phyloP scores from a whole-genome alignment of 2,329 filamentous ascomycete species.

The Bipolaris zeicola region DNA sequence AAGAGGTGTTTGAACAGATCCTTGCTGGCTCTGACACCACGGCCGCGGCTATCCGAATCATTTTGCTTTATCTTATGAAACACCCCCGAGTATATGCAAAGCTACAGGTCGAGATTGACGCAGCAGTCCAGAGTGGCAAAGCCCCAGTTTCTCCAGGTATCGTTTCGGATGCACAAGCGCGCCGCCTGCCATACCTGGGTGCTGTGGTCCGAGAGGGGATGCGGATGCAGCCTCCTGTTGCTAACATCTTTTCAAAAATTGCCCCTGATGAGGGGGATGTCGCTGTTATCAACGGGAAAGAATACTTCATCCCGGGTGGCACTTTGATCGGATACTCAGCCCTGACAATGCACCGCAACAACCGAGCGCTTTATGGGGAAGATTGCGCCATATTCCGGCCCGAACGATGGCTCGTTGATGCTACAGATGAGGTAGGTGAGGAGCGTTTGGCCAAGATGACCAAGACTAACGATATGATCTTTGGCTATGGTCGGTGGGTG shows the following conservation, averaged over 20 bases:
- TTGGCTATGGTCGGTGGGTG: slow-evolving; percentile 45
- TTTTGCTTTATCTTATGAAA: slow-evolving; percentile 60
- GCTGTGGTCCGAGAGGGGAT: slow-evolving; percentile 57
- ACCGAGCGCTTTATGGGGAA: slow-evolving; percentile 37
- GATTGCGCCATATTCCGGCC: slow-evolving; percentile 57
- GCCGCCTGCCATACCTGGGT: slow-evolving; percentile 52
- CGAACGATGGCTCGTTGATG: slow-evolving; percentile 55
- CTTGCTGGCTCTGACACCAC: slow-evolving; percentile 65
- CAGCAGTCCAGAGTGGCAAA: slow-evolving; percentile 46
- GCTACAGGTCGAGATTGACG: slow-evolving; percentile 56
- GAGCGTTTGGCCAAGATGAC: slow-evolving; percentile 40
- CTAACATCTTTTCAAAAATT: slow-evolving; percentile 40
- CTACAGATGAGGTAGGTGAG: slow-evolving; percentile 24
- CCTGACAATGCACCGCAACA: slow-evolving; percentile 41
- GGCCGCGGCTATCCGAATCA: slow-evolving; percentile 60
- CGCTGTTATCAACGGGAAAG: slow-evolving; percentile 34
- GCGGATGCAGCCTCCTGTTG: slow-evolving; percentile 52
- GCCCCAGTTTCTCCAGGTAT: slow-evolving; percentile 42
- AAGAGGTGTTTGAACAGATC: slow-evolving; percentile 53
- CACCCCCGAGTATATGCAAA: slow-evolving; percentile 54
- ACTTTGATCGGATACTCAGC: slow-evolving; percentile 44
- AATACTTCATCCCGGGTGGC: slow-evolving; percentile 43
- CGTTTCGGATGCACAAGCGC: slow-evolving; percentile 56
- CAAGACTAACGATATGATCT: slow-evolving; percentile 43
- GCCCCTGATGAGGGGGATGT: slow-evolving; percentile 41